Conservation (phyloP, 495 filamentous ascomycete species). For the Pyrenula massariospora region DNA sequence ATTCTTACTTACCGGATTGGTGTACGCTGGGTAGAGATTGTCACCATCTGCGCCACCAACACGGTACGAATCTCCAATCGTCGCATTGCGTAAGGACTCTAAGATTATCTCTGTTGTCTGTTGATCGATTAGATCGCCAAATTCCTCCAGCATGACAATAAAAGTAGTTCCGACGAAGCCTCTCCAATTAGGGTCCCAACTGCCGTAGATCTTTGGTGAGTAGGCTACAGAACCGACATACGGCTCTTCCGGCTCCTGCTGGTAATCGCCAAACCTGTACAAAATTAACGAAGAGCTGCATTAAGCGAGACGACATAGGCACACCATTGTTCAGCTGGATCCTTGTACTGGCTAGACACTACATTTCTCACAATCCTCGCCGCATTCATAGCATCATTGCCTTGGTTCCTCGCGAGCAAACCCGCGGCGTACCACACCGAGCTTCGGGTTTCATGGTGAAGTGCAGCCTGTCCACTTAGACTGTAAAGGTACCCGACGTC, state of each 20-base stretch:
- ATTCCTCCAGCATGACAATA: constrained; percentile 27
- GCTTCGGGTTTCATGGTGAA: too few species aligned
- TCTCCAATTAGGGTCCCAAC: constrained; percentile 32
- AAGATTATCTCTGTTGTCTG: constrained; percentile 17
- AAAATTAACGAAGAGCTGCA: too few species aligned
- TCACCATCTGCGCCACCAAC: constrained; percentile 31
- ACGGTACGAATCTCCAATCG: constrained; percentile 26
- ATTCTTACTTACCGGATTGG: constrained; percentile 23
- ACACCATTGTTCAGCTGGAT: too few species aligned
- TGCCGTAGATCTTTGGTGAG: constrained; percentile 17
- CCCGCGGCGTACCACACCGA: too few species aligned
- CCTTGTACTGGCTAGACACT: too few species aligned
- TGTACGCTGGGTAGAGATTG: constrained; percentile 30
- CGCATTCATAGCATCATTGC: too few species aligned
- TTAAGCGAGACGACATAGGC: too few species aligned
- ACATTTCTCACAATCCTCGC: too few species aligned
- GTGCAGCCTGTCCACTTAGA: too few species aligned
- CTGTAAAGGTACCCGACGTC: too few species aligned
- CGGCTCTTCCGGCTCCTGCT: constrained; percentile 24
- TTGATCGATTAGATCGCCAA: constrained; percentile 16
- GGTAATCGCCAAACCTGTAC: constrained; percentile 27
- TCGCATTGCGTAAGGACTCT: constrained; percentile 20
- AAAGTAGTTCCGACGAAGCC: constrained; percentile 29
- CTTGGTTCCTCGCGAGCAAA: too few species aligned
- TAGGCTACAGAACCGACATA: constrained; percentile 22